phyloP scores from a whole-genome alignment of 1,139 yeast genomes.

The Debaryomyces fabryi region DNA sequence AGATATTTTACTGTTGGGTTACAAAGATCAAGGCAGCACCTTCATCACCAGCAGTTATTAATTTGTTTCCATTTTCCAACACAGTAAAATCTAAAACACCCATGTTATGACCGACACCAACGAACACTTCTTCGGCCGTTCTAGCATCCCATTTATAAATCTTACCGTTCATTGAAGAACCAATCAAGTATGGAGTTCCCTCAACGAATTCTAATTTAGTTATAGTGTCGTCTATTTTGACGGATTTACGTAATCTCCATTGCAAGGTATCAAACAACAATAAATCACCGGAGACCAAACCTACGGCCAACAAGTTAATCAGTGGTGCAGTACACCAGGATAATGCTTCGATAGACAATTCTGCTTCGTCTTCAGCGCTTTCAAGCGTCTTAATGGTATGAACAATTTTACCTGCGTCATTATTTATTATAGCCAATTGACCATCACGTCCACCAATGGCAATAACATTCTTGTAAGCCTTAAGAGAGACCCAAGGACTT shows the following conservation, averaged over 20 bases:
- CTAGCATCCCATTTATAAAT: constrained; percentile 88
- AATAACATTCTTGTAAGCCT: constrained; percentile 49
- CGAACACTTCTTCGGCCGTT: constrained; percentile 74
- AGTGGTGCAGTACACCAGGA: constrained; percentile 73
- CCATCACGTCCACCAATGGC: constrained; percentile 91
- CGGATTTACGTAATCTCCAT: constrained; percentile 80
- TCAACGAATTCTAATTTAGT: constrained; percentile 75
- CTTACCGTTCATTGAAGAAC: constrained; percentile 82
- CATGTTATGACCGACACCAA: constrained; percentile 90
- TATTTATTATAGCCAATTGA: constrained; percentile 71
- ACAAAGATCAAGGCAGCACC: constrained; percentile 81
- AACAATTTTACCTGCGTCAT: constrained; percentile 71
- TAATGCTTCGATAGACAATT: constrained; percentile 83
- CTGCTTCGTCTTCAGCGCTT: constrained; percentile 63
- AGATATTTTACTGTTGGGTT: constrained; percentile 18
- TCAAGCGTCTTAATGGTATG: constrained; percentile 68
- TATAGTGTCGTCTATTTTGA: constrained; percentile 76
- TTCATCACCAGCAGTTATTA: constrained; percentile 97
- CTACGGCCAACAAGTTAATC: constrained; percentile 69
- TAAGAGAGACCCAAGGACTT: constrained; percentile 86
- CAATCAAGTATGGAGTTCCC: constrained; percentile 60
- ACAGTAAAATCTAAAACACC: constrained; percentile 85
- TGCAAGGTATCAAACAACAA: constrained; percentile 78
- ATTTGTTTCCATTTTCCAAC: constrained; percentile 61
- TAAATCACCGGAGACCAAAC: constrained; percentile 86